These are phyloP conservation scores for Meredithiella fracta DNA, from an alignment of 2,329 filamentous ascomycete species.

Conservation along the genomic window DNA sequence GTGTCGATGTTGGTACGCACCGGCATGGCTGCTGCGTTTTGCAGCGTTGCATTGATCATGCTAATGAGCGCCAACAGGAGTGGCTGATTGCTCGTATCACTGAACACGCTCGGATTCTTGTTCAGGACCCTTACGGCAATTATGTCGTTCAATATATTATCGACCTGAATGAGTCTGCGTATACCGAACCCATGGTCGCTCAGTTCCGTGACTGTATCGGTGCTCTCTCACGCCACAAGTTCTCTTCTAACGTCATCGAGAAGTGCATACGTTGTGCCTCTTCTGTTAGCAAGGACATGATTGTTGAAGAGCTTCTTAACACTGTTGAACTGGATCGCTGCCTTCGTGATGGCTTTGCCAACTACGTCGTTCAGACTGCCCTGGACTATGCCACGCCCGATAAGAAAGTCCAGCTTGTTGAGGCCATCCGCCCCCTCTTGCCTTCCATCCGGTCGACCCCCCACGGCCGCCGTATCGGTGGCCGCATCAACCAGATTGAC, in stretches of 20 bases:
- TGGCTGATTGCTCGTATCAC: slow-evolving; percentile 80
- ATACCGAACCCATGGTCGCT: slow-evolving; percentile 75
- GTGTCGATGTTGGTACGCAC: slow-evolving; percentile 84
- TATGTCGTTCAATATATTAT: slow-evolving; percentile 99
- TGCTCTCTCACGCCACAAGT: slow-evolving; percentile 80
- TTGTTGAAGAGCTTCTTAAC: slow-evolving; percentile 66
- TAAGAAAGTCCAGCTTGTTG: slow-evolving; percentile 60
- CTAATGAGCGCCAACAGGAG: slow-evolving; percentile 73
- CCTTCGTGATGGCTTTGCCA: slow-evolving; percentile 82
- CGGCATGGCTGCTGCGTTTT: slow-evolving; percentile 96
- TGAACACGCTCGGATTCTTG: slow-evolving; percentile 67
- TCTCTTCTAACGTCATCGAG: slow-evolving; percentile 97
- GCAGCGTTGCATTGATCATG: slow-evolving; percentile 95
- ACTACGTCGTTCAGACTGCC: slow-evolving; percentile 96
- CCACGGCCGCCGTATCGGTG: slow-evolving; percentile 82
- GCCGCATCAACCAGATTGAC: slow-evolving; percentile 59
- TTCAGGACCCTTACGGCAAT: slow-evolving; percentile 95
- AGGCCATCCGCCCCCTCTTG: slow-evolving; percentile 70
- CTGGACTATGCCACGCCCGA: slow-evolving; percentile 65
- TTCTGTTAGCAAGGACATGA: slow-evolving; percentile 54
- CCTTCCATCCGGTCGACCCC: slow-evolving; percentile 77
- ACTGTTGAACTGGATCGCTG: slow-evolving; percentile 71
- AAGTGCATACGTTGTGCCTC: slow-evolving; percentile 82
- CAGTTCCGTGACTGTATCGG: slow-evolving; percentile 61
- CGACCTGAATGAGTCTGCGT: slow-evolving; percentile 71